Percentiles rank a stretch among this genome's conserved stretches.
Conservation (phyloP, 106 monocot species). For the Vanilla planifolia region DNA sequence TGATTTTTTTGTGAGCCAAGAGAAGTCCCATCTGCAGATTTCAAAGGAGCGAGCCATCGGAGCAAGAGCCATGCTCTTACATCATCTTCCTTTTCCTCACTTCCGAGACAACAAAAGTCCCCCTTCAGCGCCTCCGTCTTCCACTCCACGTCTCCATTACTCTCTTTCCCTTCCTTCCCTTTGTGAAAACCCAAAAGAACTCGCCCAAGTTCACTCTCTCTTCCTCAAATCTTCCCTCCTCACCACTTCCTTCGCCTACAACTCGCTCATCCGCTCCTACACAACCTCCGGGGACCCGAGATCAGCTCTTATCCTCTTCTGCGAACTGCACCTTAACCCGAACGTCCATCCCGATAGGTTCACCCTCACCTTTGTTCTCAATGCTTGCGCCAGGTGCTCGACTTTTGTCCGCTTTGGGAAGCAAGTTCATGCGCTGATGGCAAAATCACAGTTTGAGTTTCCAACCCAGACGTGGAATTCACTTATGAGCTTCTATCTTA, state of each 20-base stretch:
- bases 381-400: slow-evolving; percentile 16
- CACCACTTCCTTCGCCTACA: slow-evolving; percentile 11
- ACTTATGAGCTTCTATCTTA: slow-evolving; percentile 17
- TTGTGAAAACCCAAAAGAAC: slow-evolving; percentile 6
- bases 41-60: neutral
- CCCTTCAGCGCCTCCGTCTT: neutral
- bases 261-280: slow-evolving; percentile 18
- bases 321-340: slow-evolving; percentile 1
- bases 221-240: slow-evolving; percentile 16
- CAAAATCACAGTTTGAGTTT: slow-evolving; percentile 5
- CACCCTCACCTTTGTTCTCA: slow-evolving; percentile 27
- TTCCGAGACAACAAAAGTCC: neutral
- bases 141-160: neutral
- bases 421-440: slow-evolving; percentile 28
- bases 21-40: neutral
- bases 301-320: slow-evolving; percentile 13
- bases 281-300: neutral
- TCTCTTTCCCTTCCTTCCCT: slow-evolving; percentile 11
- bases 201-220: slow-evolving; percentile 18
- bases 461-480: slow-evolving; percentile 10
- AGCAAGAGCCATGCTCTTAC: neutral
- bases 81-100: neutral
- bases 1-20: too few relatives aligned
- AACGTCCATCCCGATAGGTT: slow-evolving; percentile 4
- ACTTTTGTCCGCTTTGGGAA: neutral